Percentiles rank a stretch among this genome's conserved stretches.
Evolutionary conservation across 176 grass and related monocot species (phyloP).

Genomic region (Bolboschoenus planiculmis): DNA sequence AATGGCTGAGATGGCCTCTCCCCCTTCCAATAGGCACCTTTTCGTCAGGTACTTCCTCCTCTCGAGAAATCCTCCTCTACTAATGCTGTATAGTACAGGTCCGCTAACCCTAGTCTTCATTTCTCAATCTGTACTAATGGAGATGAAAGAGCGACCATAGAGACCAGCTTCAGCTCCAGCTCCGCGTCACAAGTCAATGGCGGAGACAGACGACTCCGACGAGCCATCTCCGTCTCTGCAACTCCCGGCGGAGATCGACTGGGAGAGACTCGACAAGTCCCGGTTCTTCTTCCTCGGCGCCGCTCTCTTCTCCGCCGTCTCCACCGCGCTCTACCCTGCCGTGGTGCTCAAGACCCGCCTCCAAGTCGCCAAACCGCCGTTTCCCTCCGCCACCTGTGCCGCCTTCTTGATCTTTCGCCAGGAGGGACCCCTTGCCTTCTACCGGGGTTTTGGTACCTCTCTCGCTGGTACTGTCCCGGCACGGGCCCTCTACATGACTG

Average conservation of each 20-base stretch:
- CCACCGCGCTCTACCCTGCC: conserved; percentile 45
- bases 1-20: conserved; percentile 17
- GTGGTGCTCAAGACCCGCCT: conserved; percentile 79
- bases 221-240: neutral
- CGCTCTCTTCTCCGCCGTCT: conserved; percentile 30
- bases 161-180: neutral
- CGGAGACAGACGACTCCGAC: neutral
- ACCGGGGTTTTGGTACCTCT: conserved; percentile 64
- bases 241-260: conserved; percentile 31
- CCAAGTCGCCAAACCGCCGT: conserved; percentile 32
- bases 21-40: conserved; percentile 5
- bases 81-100: neutral
- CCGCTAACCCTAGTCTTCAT: neutral
- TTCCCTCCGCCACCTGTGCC: conserved; percentile 32
- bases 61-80: neutral
- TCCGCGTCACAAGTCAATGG: neutral
- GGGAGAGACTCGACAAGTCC: conserved; percentile 32
- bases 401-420: conserved; percentile 42
- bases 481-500: conserved; percentile 72
- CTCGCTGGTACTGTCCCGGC: conserved; percentile 63
- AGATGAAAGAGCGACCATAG: conserved; percentile 10
- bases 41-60: neutral
- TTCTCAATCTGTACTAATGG: neutral
- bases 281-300: conserved; percentile 39
- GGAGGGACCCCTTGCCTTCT: conserved; percentile 65